These are phyloP conservation scores for Leccinum obscurum DNA, from an alignment of 768 basidiomycete species.

Conservation along the genomic window DNA sequence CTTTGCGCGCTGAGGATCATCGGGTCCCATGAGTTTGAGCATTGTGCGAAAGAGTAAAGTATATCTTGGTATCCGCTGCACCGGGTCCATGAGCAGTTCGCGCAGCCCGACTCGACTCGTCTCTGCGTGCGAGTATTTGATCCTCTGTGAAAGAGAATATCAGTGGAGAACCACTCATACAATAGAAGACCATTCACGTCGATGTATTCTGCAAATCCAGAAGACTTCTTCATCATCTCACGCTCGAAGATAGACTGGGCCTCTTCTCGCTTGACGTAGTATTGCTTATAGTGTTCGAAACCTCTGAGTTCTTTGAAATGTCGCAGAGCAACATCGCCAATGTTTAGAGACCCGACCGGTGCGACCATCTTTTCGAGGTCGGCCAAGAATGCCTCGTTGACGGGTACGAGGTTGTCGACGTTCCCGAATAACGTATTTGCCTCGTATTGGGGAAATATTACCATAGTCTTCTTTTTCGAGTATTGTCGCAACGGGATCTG, in stretches of 20 bases:
- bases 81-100: slow-evolving; percentile 94
- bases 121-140: slow-evolving; percentile 82
- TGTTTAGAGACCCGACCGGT: slow-evolving; percentile 53
- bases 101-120: slow-evolving; percentile 80
- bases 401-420: slow-evolving; percentile 82
- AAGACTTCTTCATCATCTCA: slow-evolving; percentile 77
- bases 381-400: slow-evolving; percentile 83
- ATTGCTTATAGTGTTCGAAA: slow-evolving; percentile 90
- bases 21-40: slow-evolving; percentile 82
- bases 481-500: slow-evolving; percentile 90
- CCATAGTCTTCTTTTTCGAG: slow-evolving; percentile 78
- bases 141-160: slow-evolving; percentile 48
- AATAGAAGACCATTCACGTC: slow-evolving; percentile 60
- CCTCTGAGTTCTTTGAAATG: slow-evolving; percentile 85
- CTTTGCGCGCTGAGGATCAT: slow-evolving; percentile 76
- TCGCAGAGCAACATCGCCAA: slow-evolving; percentile 83
- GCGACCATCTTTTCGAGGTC: slow-evolving; percentile 81
- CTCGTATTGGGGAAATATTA: slow-evolving; percentile 87
- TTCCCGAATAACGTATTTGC: slow-evolving; percentile 95
- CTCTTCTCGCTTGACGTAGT: slow-evolving; percentile 91
- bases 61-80: slow-evolving; percentile 94
- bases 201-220: slow-evolving; percentile 81
- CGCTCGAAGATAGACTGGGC: slow-evolving; percentile 86
- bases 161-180: slow-evolving; percentile 11
- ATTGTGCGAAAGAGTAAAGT: slow-evolving; percentile 91